Conservation (phyloP, 2,329 filamentous ascomycete species). For the Fusarium haematococcum region DNA sequence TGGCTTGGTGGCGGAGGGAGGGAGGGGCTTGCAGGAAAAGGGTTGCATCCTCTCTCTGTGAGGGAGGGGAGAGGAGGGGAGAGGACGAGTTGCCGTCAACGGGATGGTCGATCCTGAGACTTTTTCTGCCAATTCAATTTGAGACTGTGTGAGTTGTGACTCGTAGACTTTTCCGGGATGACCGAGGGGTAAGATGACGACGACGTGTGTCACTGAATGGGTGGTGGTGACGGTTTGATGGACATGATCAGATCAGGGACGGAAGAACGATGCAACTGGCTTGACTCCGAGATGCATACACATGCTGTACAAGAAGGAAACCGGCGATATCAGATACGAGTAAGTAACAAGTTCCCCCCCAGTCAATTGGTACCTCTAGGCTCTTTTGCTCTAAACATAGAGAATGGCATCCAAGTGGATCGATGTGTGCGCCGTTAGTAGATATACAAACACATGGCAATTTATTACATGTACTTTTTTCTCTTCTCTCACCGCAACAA, state of each 20-base stretch:
- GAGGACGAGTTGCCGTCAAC: neutral
- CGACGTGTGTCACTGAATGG: neutral
- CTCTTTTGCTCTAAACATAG: neutral
- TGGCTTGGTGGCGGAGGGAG: slow-evolving; percentile 25
- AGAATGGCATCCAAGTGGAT: neutral
- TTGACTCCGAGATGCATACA: neutral
- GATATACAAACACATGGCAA: neutral
- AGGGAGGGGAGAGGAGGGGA: neutral
- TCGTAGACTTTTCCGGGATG: neutral
- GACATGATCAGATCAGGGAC: neutral
- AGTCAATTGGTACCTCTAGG: neutral
- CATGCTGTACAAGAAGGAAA: neutral
- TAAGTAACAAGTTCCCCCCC: neutral
- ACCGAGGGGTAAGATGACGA: neutral
- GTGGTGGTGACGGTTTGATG: neutral
- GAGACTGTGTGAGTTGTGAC: neutral
- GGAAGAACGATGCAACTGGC: neutral
- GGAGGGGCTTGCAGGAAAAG: slow-evolving; percentile 17
- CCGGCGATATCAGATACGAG: neutral
- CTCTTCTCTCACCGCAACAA: neutral
- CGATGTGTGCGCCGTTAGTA: neutral
- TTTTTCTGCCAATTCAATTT: neutral
- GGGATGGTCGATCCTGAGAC: neutral
- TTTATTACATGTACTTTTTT: neutral
- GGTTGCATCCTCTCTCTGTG: slow-evolving; percentile 10